phyloP scores from a whole-genome alignment of 2,329 filamentous ascomycete genomes.

The Leptosphaerulina australis region DNA sequence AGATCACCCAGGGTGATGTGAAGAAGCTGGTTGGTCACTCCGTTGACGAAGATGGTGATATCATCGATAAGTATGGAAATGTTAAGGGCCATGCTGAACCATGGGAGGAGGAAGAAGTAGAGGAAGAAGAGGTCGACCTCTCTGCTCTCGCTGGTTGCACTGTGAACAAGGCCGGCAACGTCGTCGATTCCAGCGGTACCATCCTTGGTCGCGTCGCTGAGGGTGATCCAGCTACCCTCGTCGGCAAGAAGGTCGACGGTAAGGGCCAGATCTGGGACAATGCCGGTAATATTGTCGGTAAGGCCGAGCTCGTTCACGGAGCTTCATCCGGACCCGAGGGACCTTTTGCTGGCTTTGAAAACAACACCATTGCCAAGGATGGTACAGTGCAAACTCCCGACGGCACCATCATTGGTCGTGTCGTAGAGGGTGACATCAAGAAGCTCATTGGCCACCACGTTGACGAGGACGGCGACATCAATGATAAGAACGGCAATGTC shows the following conservation, averaged over 20 bases:
- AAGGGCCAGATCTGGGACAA: constrained; percentile 69
- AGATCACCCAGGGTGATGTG: constrained; percentile 71
- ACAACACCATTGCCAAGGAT: constrained; percentile 62
- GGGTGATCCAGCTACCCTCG: constrained; percentile 61
- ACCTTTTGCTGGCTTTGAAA: constrained; percentile 65
- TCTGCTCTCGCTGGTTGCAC: constrained; percentile 65
- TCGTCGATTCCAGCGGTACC: constrained; percentile 64
- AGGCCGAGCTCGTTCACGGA: constrained; percentile 62
- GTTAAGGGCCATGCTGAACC: constrained; percentile 65
- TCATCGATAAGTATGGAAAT: constrained; percentile 76
- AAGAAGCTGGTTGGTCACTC: constrained; percentile 74
- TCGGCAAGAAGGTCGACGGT: constrained; percentile 67
- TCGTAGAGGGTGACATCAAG: constrained; percentile 59
- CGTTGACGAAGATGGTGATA: constrained; percentile 83
- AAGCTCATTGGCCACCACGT: constrained; percentile 58
- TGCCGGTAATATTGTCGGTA: constrained; percentile 65
- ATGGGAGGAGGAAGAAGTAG: constrained; percentile 58
- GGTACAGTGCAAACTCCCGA: constrained; percentile 58
- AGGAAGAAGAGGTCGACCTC: constrained; percentile 59
- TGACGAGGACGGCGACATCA: constrained; percentile 59
- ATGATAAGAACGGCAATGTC: constrained; percentile 60
- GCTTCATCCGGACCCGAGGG: constrained; percentile 59
- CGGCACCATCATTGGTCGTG: constrained; percentile 56
- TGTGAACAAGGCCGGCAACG: constrained; percentile 68
- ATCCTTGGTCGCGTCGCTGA: constrained; percentile 64